Base-by-base conservation (phyloP, 805 yeast genomes). In the Blastobotrys robertii region DNA sequence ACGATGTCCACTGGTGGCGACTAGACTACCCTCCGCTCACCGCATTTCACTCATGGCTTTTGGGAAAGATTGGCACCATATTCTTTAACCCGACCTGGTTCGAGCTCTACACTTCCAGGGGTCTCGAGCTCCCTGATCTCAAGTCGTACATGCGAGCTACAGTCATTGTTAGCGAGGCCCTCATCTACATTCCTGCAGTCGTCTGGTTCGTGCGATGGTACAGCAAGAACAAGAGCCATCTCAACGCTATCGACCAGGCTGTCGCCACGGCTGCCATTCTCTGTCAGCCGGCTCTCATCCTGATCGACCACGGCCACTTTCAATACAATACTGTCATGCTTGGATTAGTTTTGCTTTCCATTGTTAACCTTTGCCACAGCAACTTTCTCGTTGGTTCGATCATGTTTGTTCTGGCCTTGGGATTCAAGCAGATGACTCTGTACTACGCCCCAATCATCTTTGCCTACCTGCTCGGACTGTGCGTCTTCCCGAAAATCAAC, bases 261-360 rank as follows among this genome's bases (percentile, higher is more conserved):
- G 72, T 82, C 22, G 78, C 83, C 11, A 76, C 86, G 0, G 81
- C 86, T 1, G 77, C 87, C 12, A 77, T 92, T n/a, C 59, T 92
- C 30, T 77, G 81, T 58, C 94, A 85, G 60, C 97, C 98, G 0
- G 71, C 84, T 2, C 67, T 90, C 46, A 72, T 84, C 36, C 69
- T 92, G 44, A 79, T 92, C 38, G 99, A 92, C 59, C 97, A 92
- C 62, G 98, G 98, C 5, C 98, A 92, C 64, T 92, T 92, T 65
- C 98, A 94, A 64, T 90, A 78, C 64, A 94, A 92, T 55, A 76
- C 87, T 0, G 94, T 92, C 19, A 90, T 92, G 97, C 72, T 92
- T 30, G 98, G 98, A 0, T 67, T 90, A 12, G 72, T 90, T 4
- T 67, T 86, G 22, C 65, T 77, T 42, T 72, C 94, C 0, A 65